Percentiles rank a stretch among this genome's conserved stretches.
Conservation (phyloP, 2,329 filamentous ascomycete genomes). For the Colletotrichum orchidophilum region DNA sequence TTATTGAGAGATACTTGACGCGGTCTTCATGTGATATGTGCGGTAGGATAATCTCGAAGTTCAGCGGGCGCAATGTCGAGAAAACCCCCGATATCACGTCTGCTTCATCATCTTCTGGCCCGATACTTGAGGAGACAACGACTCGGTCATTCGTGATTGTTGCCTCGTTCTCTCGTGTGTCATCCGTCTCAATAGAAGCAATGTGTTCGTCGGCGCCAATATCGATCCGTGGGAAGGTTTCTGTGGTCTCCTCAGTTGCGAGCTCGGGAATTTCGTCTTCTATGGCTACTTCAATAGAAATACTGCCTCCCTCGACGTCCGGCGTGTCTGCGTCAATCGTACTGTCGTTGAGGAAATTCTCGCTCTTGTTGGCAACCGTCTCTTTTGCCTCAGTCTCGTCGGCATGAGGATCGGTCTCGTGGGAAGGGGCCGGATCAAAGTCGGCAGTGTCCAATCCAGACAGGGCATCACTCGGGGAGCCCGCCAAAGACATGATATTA, state of each 20-base stretch:
- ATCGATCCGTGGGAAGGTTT: neutral
- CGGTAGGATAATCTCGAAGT: conserved; percentile 45
- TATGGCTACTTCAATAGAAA: neutral
- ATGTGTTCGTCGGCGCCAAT: neutral
- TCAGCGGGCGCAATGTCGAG: neutral
- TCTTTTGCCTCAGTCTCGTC: neutral
- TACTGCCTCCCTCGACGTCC: too few relatives aligned
- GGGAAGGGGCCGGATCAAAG: neutral
- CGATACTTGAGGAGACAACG: neutral
- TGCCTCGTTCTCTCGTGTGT: too few relatives aligned
- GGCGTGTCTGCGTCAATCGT: neutral
- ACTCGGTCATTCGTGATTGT: neutral
- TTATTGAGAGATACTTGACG: conserved; percentile 42
- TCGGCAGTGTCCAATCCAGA: conserved; percentile 18
- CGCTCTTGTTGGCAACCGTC: neutral
- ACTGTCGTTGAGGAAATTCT: neutral
- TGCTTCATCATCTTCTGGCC: neutral
- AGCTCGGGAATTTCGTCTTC: neutral
- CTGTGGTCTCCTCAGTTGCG: neutral
- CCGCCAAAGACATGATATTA: neutral
- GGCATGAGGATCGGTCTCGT: neutral
- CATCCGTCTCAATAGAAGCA: neutral
- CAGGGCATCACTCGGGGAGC: conserved; percentile 11
- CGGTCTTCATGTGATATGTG: conserved; percentile 39
- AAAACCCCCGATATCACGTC: neutral